These are phyloP conservation scores for Dactylellina sp. DNA, from an alignment of 2,329 filamentous ascomycete genomes.

Conservation along the genomic window DNA sequence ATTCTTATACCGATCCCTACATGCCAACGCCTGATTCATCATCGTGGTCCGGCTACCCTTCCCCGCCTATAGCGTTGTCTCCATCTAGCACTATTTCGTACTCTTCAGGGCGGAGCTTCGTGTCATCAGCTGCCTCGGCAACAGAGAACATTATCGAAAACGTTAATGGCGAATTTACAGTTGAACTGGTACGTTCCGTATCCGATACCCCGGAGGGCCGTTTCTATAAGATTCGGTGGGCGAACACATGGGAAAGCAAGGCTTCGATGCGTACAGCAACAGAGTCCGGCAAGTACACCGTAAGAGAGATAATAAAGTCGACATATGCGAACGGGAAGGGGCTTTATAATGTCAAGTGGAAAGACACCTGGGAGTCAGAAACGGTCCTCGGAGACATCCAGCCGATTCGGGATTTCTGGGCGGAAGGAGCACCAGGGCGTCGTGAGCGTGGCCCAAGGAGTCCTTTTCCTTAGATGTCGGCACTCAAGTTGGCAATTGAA, in stretches of 20 bases:
- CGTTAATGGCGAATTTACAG: slow-evolving; percentile 53
- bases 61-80: slow-evolving; percentile 33
- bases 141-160: slow-evolving; percentile 35
- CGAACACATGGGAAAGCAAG: slow-evolving; percentile 54
- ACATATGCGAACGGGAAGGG: slow-evolving; percentile 46
- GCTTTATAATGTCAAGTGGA: slow-evolving; percentile 49
- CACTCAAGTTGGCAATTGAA: neutral
- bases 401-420: slow-evolving; percentile 39
- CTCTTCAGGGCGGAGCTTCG: slow-evolving; percentile 41
- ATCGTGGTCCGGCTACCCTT: slow-evolving; percentile 44
- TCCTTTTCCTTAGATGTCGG: slow-evolving; percentile 40
- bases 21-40: slow-evolving; percentile 35
- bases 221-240: slow-evolving; percentile 55
- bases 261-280: slow-evolving; percentile 43
- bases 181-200: slow-evolving; percentile 31
- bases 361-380: slow-evolving; percentile 53
- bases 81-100: slow-evolving; percentile 46
- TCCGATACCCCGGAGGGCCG: slow-evolving; percentile 42
- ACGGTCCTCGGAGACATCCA: slow-evolving; percentile 46
- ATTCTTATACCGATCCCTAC: slow-evolving; percentile 28
- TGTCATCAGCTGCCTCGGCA: slow-evolving; percentile 19
- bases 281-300: slow-evolving; percentile 54
- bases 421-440: slow-evolving; percentile 26
- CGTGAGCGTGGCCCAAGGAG: slow-evolving; percentile 22
- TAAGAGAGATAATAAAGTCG: slow-evolving; percentile 48